phyloP scores from a whole-genome alignment of 176 grass and related monocot species.

The Oryza australiensis region DNA sequence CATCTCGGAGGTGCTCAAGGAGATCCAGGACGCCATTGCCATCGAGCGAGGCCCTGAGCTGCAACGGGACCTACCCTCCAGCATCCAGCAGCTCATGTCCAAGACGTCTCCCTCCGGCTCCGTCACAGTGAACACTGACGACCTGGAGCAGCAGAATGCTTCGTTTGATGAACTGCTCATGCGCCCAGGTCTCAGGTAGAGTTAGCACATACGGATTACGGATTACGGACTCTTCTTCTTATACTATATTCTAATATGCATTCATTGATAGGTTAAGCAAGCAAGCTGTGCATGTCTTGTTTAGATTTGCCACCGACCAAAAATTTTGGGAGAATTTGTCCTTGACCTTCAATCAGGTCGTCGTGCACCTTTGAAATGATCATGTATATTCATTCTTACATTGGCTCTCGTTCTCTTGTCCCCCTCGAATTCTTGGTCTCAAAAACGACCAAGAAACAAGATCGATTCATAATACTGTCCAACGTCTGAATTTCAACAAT shows the following conservation, averaged over 20 bases:
- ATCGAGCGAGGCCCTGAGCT: slow-evolving; percentile 41
- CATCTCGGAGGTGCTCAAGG: slow-evolving; percentile 87
- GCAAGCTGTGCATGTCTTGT: not conserved
- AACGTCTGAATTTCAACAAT: not conserved
- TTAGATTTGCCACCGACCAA: not conserved
- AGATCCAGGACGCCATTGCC: slow-evolving; percentile 88
- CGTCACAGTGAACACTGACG: not conserved
- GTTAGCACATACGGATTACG: not conserved
- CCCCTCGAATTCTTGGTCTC: not conserved
- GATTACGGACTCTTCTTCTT: no score
- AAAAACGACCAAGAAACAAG: not conserved
- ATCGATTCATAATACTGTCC: not conserved
- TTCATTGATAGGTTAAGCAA: not conserved
- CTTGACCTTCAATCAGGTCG: not conserved
- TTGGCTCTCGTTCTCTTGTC: not conserved
- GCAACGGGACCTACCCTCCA: slow-evolving; percentile 21
- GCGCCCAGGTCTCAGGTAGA: slow-evolving; percentile 33
- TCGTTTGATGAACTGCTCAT: slow-evolving; percentile 51
- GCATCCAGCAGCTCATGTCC: slow-evolving; percentile 30
- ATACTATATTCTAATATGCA: no score
- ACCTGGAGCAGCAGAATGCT: slow-evolving; percentile 36
- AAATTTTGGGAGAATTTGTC: not conserved
- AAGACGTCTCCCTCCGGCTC: no score
- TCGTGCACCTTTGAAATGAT: not conserved
- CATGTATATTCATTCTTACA: not conserved